Evolutionary conservation across 257 asterid genomes (phyloP).

Genomic region (Agastache rugosa): DNA sequence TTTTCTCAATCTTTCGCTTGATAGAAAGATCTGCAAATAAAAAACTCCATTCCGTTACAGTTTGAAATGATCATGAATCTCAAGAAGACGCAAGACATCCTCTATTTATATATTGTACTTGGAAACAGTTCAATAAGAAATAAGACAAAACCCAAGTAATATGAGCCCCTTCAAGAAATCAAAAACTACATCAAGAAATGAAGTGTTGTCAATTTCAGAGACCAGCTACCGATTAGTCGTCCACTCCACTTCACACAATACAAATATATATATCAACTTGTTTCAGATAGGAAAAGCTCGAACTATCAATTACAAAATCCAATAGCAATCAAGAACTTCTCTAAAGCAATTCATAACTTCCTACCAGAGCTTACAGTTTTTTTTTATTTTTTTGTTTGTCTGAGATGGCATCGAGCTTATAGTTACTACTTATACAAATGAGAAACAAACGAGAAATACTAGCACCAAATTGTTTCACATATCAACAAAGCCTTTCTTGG

Average conservation of each 20-base stretch:
- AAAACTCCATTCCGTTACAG: neutral
- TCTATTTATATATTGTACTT: neutral
- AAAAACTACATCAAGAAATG: neutral
- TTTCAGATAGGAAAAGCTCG: neutral
- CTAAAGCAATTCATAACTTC: neutral
- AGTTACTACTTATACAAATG: neutral
- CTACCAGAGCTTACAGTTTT: neutral
- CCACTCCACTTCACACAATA: neutral
- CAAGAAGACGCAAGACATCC: slow-evolving; percentile 4
- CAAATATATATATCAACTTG: neutral
- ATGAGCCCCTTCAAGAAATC: neutral
- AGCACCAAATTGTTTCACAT: neutral
- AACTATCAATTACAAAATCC: neutral
- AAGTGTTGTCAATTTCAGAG: neutral
- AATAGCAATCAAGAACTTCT: neutral
- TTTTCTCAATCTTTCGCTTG: slow-evolving; percentile 86
- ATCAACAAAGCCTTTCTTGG: neutral
- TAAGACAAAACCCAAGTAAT: neutral
- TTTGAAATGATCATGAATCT: slow-evolving; percentile 15
- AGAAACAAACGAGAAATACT: neutral
- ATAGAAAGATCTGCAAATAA: slow-evolving; percentile 71
- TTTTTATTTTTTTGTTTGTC: no score
- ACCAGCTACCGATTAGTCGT: neutral
- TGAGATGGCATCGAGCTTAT: neutral
- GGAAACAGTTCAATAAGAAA: slow-evolving; percentile 5